Evolutionary conservation across 2,329 filamentous ascomycete species (phyloP).

Genomic region (Biscogniauxia mediterranea): DNA sequence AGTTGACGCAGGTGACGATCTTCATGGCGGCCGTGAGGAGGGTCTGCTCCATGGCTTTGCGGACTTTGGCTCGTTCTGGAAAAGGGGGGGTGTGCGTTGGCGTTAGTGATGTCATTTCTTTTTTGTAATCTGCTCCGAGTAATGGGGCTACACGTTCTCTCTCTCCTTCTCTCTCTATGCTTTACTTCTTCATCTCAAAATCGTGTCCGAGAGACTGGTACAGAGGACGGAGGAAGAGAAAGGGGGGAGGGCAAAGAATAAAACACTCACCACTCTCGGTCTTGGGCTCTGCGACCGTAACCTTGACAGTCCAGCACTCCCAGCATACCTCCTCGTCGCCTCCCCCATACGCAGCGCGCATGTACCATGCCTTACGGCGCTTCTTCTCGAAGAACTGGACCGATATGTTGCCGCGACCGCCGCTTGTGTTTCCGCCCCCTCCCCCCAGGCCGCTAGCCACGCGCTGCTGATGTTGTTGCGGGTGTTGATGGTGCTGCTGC

Average conservation of each 20-base stretch:
- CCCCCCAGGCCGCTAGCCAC: background rate
- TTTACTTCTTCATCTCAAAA: too few species aligned
- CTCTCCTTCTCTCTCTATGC: background rate
- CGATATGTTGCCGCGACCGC: conserved; percentile 73
- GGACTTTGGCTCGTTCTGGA: conserved; percentile 80
- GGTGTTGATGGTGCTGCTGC: background rate
- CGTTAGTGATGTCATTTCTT: background rate
- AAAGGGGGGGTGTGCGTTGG: background rate
- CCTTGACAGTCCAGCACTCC: conserved; percentile 93
- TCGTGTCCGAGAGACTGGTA: too few species aligned
- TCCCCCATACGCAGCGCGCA: conserved; percentile 43
- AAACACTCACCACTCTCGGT: conserved; percentile 74
- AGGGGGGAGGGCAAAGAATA: too few species aligned
- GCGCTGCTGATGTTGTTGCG: conserved; percentile 1
- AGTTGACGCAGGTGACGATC: conserved; percentile 82
- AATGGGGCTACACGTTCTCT: background rate
- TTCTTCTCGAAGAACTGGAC: conserved; percentile 96
- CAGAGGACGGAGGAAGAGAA: background rate
- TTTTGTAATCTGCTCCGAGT: background rate
- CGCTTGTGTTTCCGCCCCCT: conserved; percentile 34
- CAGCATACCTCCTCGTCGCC: conserved; percentile 93
- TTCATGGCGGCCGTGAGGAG: conserved; percentile 86
- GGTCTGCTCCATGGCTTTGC: conserved; percentile 86
- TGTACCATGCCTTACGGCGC: conserved; percentile 76
- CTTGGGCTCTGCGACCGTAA: conserved; percentile 85